A percentile compares a stretch with the other conserved stretches of the same genome.
Conservation (phyloP, 2,329 filamentous ascomycete genomes). For the Monilinia vaccinii-corymbosi region DNA sequence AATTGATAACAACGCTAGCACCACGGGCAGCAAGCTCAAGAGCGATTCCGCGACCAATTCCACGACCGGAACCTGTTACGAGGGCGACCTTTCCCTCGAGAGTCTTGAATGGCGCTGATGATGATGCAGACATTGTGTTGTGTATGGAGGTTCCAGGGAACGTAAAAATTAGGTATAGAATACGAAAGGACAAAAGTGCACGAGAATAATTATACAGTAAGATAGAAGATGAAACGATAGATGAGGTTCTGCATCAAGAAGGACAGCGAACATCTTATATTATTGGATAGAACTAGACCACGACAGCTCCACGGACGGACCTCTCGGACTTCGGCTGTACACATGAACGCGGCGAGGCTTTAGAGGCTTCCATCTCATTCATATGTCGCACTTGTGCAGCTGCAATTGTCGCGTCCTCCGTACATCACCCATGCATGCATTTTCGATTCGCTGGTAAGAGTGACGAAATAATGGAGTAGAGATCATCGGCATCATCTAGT, state of each 20-base stretch:
- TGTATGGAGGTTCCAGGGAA: not conserved
- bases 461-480: not conserved
- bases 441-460: not conserved
- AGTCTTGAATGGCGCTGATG: conserved; percentile 7
- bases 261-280: conserved; percentile 2
- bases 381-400: not conserved
- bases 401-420: not conserved
- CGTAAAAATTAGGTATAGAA: not conserved
- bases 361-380: conserved; percentile 1
- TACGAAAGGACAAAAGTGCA: not conserved
- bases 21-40: conserved; percentile 33
- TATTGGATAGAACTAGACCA: not conserved
- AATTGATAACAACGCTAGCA: conserved; percentile 47
- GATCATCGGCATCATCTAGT: not conserved
- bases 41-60: conserved; percentile 52
- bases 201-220: not conserved
- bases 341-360: conserved; percentile 4
- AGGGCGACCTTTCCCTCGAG: conserved; percentile 60
- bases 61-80: conserved; percentile 73
- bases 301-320: conserved; percentile 6
- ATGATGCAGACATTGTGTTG: not conserved
- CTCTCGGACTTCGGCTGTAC: conserved; percentile 8
- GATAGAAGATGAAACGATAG: not conserved
- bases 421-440: not conserved
- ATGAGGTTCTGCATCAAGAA: not conserved